Evolutionary conservation across 1,284 basidiomycete species (phyloP).

Genomic region (Puccinia coronata): DNA sequence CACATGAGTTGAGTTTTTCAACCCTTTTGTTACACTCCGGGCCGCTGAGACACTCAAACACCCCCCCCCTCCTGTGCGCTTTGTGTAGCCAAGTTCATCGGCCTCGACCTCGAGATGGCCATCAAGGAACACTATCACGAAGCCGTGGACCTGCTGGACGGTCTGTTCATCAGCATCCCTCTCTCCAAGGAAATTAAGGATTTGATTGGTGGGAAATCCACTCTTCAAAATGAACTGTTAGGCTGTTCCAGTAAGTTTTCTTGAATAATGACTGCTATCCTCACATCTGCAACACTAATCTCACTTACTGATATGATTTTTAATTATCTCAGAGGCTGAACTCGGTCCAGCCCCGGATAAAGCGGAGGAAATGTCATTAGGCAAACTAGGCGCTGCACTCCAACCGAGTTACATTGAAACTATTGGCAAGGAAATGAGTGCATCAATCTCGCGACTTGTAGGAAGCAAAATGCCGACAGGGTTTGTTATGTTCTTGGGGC

Average conservation of each 20-base stretch:
- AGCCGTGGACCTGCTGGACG: constrained; percentile 59
- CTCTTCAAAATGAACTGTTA: constrained; percentile 93
- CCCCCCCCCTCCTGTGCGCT: too few species aligned
- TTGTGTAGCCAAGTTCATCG: constrained; percentile 79
- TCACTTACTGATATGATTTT: neutral
- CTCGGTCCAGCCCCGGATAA: constrained; percentile 84
- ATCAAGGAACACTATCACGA: constrained; percentile 98
- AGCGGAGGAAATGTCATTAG: constrained; percentile 91
- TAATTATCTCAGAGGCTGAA: constrained; percentile 55
- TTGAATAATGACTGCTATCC: constrained; percentile 60
- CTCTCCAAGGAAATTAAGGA: constrained; percentile 97
- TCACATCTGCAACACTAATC: neutral
- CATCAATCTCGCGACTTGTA: constrained; percentile 85
- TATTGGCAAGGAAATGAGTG: constrained; percentile 94
- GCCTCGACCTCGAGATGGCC: constrained; percentile 97
- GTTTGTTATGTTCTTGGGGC: constrained; percentile 93
- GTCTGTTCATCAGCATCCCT: constrained; percentile 62
- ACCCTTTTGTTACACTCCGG: too few species aligned
- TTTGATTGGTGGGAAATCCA: constrained; percentile 96
- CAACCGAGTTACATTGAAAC: constrained; percentile 76
- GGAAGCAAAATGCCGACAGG: constrained; percentile 98
- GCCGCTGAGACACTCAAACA: too few species aligned
- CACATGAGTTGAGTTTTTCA: constrained; percentile 72
- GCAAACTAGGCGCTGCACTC: constrained; percentile 87
- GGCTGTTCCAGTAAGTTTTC: constrained; percentile 65